A percentile compares a stretch with the other conserved stretches of the same genome.
Evolutionary conservation across 2,329 filamentous ascomycete species (phyloP).

Genomic region (Pseudogymnoascus sp.): DNA sequence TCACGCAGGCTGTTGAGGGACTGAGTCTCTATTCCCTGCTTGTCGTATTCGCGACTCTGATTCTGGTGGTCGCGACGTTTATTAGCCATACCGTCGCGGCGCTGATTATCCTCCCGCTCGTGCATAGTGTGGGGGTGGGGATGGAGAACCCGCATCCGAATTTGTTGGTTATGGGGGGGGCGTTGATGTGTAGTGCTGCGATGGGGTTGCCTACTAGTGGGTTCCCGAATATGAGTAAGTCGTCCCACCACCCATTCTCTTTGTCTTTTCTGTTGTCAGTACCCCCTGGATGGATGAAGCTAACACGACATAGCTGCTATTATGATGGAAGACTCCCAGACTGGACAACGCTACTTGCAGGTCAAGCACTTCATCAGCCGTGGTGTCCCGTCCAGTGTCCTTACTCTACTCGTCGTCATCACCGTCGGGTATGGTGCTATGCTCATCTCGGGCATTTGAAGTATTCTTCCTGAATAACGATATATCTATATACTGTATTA

Average conservation of each 20-base stretch:
- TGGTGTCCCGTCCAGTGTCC: constrained; percentile 79
- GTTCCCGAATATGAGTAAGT: constrained; percentile 99
- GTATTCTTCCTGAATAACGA: constrained; percentile 33
- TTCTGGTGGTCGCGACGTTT: constrained; percentile 90
- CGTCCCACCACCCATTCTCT: constrained; percentile 1
- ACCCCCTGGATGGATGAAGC: background rate
- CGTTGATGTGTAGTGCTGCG: constrained; percentile 94
- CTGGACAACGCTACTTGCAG: constrained; percentile 81
- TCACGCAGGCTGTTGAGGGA: constrained; percentile 65
- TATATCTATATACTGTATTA: constrained; percentile 39
- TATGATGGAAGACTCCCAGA: constrained; percentile 94
- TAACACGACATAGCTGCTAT: constrained; percentile 63
- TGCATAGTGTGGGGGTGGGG: constrained; percentile 71
- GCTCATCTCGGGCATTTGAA: constrained; percentile 35
- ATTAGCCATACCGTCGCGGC: constrained; percentile 97
- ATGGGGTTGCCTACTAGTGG: constrained; percentile 95
- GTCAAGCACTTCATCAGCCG: constrained; percentile 92
- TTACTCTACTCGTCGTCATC: constrained; percentile 74
- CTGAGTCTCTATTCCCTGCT: constrained; percentile 81
- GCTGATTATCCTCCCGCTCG: constrained; percentile 85
- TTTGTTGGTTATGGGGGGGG: constrained; percentile 86
- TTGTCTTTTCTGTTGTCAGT: constrained; percentile 1
- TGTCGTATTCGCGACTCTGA: constrained; percentile 75
- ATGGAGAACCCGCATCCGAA: constrained; percentile 93
- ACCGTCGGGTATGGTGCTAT: constrained; percentile 88